Percentiles rank a stretch among this genome's conserved stretches.
Conservation (phyloP, 1,284 basidiomycete genomes). For the Dichomitus squalens region DNA sequence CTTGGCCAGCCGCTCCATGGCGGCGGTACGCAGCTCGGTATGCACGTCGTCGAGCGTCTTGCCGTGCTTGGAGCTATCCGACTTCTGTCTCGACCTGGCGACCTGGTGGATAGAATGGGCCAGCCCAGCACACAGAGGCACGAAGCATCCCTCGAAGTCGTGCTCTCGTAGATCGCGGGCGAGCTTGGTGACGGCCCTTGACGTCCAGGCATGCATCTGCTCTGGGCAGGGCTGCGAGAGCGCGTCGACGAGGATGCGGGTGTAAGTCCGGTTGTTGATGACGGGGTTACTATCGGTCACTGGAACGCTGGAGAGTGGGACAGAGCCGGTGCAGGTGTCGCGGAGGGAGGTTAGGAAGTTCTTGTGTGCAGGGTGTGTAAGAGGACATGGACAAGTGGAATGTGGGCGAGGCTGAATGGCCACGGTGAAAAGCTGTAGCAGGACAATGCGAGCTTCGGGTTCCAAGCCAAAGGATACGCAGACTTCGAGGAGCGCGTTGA, state of each 20-base stretch:
- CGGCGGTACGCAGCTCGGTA: slow-evolving; percentile 4
- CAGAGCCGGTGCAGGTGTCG: slow-evolving; percentile 30
- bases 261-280: slow-evolving; percentile 28
- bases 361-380: slow-evolving; percentile 42
- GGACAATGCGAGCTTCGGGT: slow-evolving; percentile 45
- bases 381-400: slow-evolving; percentile 20
- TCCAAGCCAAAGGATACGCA: slow-evolving; percentile 42
- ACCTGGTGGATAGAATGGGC: slow-evolving; percentile 14
- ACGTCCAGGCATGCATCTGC: slow-evolving; percentile 39
- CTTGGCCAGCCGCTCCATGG: slow-evolving; percentile 27
- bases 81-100: not conserved
- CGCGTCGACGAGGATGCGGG: slow-evolving; percentile 22
- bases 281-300: slow-evolving; percentile 1
- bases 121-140: slow-evolving; percentile 25
- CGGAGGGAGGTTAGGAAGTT: slow-evolving; percentile 42
- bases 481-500: slow-evolving; percentile 50
- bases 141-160: slow-evolving; percentile 29
- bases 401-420: slow-evolving; percentile 31
- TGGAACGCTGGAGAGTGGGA: not conserved
- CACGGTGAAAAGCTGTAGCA: slow-evolving; percentile 39
- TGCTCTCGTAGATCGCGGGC: slow-evolving; percentile 31
- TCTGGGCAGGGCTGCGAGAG: slow-evolving; percentile 13
- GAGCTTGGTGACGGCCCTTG: slow-evolving; percentile 39
- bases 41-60: not conserved
- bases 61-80: not conserved